A percentile compares a stretch with the other conserved stretches of the same genome.
phyloP scores from a whole-genome alignment of 371 early-diverging fungal species.

The Apophysomyces sp. region DNA sequence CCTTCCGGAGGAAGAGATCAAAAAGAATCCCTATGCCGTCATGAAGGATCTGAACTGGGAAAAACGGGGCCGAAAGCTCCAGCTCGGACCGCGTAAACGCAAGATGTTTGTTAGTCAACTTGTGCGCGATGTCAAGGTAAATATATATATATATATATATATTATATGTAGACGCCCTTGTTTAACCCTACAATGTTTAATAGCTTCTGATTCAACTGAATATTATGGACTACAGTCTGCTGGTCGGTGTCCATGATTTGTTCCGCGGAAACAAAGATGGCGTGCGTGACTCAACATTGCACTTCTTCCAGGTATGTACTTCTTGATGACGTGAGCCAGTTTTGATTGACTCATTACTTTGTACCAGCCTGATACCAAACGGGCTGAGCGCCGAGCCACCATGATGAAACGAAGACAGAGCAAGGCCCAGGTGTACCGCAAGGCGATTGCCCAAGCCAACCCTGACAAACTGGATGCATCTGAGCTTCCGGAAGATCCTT shows the following conservation, averaged over 20 bases:
- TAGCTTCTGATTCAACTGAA: slow-evolving; percentile 86
- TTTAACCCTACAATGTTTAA: slow-evolving; percentile 56
- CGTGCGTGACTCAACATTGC: slow-evolving; percentile 85
- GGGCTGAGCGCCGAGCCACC: slow-evolving; percentile 40
- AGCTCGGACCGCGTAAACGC: slow-evolving; percentile 84
- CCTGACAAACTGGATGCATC: slow-evolving; percentile 66
- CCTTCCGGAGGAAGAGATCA: slow-evolving; percentile 74
- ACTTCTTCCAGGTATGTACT: slow-evolving; percentile 65
- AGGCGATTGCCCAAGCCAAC: slow-evolving; percentile 71
- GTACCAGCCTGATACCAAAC: slow-evolving; percentile 49
- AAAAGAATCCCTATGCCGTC: slow-evolving; percentile 79
- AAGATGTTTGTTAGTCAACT: slow-evolving; percentile 84
- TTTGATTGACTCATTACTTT: slow-evolving; percentile 15
- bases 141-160: neutral
- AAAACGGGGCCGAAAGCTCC: slow-evolving; percentile 68
- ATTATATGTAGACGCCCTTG: slow-evolving; percentile 58
- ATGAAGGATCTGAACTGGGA: slow-evolving; percentile 97
- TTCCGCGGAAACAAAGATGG: slow-evolving; percentile 84
- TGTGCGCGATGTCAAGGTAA: slow-evolving; percentile 77
- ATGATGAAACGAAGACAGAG: slow-evolving; percentile 56
- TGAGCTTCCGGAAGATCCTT: slow-evolving; percentile 49
- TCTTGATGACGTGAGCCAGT: neutral
- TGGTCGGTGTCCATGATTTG: slow-evolving; percentile 90
- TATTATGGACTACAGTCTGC: slow-evolving; percentile 88
- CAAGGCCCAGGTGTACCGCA: slow-evolving; percentile 68